Base-by-base conservation (phyloP, 331 rosid species). In the Cucumis variabilis region DNA sequence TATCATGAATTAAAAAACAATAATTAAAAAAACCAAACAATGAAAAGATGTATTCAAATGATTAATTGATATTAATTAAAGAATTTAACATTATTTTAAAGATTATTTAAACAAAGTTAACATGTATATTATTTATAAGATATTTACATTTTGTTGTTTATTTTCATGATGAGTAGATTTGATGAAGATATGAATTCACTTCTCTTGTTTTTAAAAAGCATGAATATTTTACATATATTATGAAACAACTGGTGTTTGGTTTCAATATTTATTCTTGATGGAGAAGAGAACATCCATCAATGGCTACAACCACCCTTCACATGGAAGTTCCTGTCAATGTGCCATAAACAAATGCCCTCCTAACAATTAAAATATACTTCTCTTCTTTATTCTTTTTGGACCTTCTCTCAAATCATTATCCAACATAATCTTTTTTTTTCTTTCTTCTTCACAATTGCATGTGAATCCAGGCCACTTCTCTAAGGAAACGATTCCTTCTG, bases 261-360 rank as follows among this genome's bases (percentile, higher is more conserved):
- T 30, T 21, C 55, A 82, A 58, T 82, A 82, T 60, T 82, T 58
- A 62, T 60, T 82, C 72, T 60, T 82, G 86, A 60, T 62, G 50
- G 21, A 13, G 86, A 82, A 82, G 86, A 82, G 86, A 63, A 82
- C 73, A 20, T 33, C 86, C 86, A 41, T 82, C 73, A 62, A 62
- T 82, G 86, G 86, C 73, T 7, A n/a, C 86, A 82, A 60, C 86
- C 4, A 82, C 73, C 73, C 85, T 30, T 24, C 73, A 82, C 86
- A 33, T 82, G 86, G 72, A 62, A 82, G 58, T 23, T 82, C 73
- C 73, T 30, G 13, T 62, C 86, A 60, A 2, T 13, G 19, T 33
- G 55, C 30, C 20, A 55, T 55, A 82, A 62, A 62, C 6, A 62
- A 82, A 81, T 81, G 71, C 53, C 21, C 68, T 60, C 46, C 41